Conservation (phyloP, 306 rosid species). For the Gleditsia sinensis region DNA sequence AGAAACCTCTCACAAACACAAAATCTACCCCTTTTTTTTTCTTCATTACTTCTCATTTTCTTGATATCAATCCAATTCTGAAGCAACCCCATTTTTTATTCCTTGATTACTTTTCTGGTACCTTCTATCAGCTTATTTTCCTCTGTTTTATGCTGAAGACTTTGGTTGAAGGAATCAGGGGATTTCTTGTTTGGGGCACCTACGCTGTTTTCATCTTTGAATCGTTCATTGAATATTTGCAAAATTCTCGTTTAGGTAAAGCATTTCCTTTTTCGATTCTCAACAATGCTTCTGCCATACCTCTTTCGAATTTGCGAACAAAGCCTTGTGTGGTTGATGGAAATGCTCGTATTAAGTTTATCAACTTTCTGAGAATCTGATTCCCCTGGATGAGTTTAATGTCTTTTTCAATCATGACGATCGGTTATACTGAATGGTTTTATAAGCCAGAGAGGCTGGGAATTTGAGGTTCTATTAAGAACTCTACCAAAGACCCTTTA, state of each 20-base stretch:
- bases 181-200: conserved; percentile 14
- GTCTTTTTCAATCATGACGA: no score
- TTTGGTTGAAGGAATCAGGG: neutral
- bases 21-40: no score
- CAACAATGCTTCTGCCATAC: neutral
- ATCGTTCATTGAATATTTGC: conserved; percentile 24
- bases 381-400: neutral
- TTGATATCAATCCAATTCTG: no score
- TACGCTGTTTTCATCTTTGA: neutral
- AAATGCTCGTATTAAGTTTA: neutral
- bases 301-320: neutral
- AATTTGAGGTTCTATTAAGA: neutral
- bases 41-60: no score
- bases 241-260: conserved; percentile 34
- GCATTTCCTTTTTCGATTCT: conserved; percentile 20
- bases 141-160: neutral
- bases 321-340: conserved; percentile 5
- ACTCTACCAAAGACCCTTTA: neutral
- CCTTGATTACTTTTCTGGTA: no score
- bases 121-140: neutral
- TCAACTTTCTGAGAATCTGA: neutral
- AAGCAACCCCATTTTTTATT: no score
- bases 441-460: neutral
- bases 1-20: no score
- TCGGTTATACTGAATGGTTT: neutral